phyloP scores from a whole-genome alignment of 1,139 yeast species.

The Suhomyces bokatorum region DNA sequence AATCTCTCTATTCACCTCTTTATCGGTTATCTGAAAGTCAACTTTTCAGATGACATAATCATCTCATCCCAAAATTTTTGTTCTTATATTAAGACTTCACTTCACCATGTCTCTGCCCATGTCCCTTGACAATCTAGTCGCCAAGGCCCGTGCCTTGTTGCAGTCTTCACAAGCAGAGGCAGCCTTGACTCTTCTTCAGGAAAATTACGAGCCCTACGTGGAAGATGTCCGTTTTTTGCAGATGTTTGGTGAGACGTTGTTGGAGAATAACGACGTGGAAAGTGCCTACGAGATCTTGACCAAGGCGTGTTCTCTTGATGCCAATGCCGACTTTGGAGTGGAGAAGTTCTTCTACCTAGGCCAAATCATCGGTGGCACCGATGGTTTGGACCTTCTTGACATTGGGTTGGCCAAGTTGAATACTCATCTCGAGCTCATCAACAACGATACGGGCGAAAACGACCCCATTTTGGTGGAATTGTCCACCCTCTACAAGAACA shows the following conservation, averaged over 20 bases:
- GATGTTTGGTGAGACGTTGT: constrained; percentile 67
- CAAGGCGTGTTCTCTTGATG: constrained; percentile 70
- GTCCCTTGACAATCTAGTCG: constrained; percentile 14
- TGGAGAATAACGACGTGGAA: constrained; percentile 79
- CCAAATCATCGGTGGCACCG: constrained; percentile 81
- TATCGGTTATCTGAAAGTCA: background rate
- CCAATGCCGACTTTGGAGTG: constrained; percentile 59
- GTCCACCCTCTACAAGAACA: constrained; percentile 29
- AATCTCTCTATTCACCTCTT: too few species aligned
- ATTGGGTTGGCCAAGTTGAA: constrained; percentile 60
- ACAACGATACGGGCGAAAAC: constrained; percentile 25
- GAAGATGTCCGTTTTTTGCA: constrained; percentile 37
- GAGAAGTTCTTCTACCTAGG: constrained; percentile 91
- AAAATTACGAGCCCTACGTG: constrained; percentile 29
- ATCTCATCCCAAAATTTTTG: constrained; percentile 11
- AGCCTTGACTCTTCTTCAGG: constrained; percentile 39
- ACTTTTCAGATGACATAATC: constrained; percentile 11
- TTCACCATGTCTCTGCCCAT: constrained; percentile 6
- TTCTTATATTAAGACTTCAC: background rate
- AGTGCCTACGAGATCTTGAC: constrained; percentile 66
- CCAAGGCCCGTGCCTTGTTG: constrained; percentile 31
- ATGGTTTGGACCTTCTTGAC: constrained; percentile 67
- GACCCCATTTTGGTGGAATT: constrained; percentile 31
- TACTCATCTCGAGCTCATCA: constrained; percentile 34
- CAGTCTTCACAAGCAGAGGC: constrained; percentile 43